A percentile compares a stretch with the other conserved stretches of the same genome.
Evolutionary conservation across 345 rosid genomes (phyloP).

Genomic region (Hibiscus mutabilis): DNA sequence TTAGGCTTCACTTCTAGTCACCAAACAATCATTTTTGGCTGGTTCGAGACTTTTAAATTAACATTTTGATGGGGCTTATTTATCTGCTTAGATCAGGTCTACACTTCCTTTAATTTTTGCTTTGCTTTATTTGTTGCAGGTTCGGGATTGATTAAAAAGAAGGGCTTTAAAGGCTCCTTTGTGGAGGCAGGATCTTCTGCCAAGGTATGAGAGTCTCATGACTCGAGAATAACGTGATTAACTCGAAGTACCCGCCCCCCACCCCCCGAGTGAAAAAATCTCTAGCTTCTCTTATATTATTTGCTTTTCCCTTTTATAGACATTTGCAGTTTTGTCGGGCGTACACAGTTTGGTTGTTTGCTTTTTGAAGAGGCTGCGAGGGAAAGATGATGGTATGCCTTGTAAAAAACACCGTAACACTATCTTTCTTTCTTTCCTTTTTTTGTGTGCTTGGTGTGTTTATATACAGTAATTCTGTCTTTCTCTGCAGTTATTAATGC

Average conservation of each 20-base stretch:
- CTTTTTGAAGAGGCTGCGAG: slow-evolving; percentile 64
- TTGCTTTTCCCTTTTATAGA: slow-evolving; percentile 21
- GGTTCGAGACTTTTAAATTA: not conserved
- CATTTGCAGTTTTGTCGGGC: slow-evolving; percentile 64
- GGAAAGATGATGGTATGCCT: slow-evolving; percentile 79
- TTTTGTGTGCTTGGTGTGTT: not conserved
- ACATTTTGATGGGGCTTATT: not conserved
- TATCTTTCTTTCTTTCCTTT: too few species aligned
- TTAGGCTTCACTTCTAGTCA: not conserved
- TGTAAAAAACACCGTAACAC: not conserved
- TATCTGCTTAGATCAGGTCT: not conserved
- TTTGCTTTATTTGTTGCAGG: not conserved
- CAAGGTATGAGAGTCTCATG: not conserved
- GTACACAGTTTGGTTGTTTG: slow-evolving; percentile 73
- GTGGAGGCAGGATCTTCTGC: not conserved
- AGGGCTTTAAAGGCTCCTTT: not conserved
- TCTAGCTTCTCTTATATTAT: not conserved
- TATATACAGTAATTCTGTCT: not conserved
- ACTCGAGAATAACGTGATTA: not conserved
- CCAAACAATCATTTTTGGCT: not conserved
- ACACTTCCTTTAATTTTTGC: too few species aligned
- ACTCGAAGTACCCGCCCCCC: not conserved
- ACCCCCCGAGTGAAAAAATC: not conserved
- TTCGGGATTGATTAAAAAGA: not conserved
- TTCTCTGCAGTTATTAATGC: not conserved